Conservation (phyloP, 768 basidiomycete species). For the Tremella fuciformis region DNA sequence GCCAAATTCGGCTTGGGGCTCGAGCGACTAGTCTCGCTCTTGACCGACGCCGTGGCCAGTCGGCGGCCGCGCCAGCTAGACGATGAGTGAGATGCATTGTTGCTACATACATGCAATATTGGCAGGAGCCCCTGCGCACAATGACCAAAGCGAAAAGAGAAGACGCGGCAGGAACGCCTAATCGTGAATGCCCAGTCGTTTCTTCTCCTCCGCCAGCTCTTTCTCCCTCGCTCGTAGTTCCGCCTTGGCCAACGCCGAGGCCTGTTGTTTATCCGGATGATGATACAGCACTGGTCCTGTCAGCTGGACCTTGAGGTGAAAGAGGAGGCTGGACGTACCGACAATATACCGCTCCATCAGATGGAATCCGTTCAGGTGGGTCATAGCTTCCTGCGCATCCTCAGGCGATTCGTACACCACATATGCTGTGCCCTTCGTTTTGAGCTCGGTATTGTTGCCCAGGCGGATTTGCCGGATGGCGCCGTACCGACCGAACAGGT, state of each 20-base stretch:
- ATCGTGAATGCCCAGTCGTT: slow-evolving; percentile 55
- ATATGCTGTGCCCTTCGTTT: slow-evolving; percentile 93
- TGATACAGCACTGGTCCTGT: slow-evolving; percentile 76
- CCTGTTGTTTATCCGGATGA: slow-evolving; percentile 95
- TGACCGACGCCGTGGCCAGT: slow-evolving; percentile 59
- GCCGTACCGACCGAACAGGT: slow-evolving; percentile 95
- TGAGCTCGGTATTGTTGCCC: slow-evolving; percentile 65
- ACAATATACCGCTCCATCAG: slow-evolving; percentile 97
- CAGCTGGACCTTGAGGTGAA: background rate
- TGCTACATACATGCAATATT: background rate
- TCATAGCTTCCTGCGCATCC: slow-evolving; percentile 93
- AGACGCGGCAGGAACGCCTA: background rate
- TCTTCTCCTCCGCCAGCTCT: slow-evolving; percentile 80
- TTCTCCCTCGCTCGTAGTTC: slow-evolving; percentile 88
- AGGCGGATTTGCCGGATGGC: slow-evolving; percentile 92
- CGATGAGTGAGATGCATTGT: no score
- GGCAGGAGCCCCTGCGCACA: no score
- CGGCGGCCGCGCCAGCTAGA: no score
- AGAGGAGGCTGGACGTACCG: slow-evolving; percentile 50
- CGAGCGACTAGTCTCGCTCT: slow-evolving; percentile 63
- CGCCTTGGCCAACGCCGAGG: slow-evolving; percentile 78
- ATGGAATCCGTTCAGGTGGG: slow-evolving; percentile 97
- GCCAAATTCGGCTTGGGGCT: slow-evolving; percentile 85
- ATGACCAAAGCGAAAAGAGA: background rate
- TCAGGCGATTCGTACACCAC: slow-evolving; percentile 59